Percentiles rank a stretch among this genome's conserved stretches.
phyloP scores from a whole-genome alignment of 352 stramenopile species.

The Globisporangium cylindrosporum region DNA sequence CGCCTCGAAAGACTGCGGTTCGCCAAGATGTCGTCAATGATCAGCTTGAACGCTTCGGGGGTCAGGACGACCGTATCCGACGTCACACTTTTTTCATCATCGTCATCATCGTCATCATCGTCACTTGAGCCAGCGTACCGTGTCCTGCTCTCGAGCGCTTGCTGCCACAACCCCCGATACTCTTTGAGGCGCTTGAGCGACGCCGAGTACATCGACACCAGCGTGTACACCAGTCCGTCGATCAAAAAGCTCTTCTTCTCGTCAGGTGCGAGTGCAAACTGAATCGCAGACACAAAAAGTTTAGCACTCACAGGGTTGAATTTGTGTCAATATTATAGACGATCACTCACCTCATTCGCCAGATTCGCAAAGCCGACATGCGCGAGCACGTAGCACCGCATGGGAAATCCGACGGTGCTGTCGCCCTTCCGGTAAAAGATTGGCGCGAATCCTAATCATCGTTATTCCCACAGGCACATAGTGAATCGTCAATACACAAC shows the following conservation, averaged over 20 bases:
- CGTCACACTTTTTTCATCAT: slow-evolving; percentile 8
- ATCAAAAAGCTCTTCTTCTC: slow-evolving; percentile 37
- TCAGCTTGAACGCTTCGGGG: slow-evolving; percentile 32
- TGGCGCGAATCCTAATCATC: slow-evolving; percentile 28
- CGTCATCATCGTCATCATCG: slow-evolving; percentile 2
- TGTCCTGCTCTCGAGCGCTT: slow-evolving; percentile 24
- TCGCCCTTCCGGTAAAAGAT: slow-evolving; percentile 54
- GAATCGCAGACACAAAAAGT: background rate
- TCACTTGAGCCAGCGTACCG: slow-evolving; percentile 3
- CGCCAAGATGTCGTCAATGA: slow-evolving; percentile 43
- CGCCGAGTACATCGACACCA: slow-evolving; percentile 38
- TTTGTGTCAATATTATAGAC: no score
- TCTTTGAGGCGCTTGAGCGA: slow-evolving; percentile 49
- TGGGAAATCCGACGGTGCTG: slow-evolving; percentile 30
- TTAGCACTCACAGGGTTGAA: background rate
- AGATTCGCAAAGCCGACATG: slow-evolving; percentile 46
- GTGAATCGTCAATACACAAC: no score
- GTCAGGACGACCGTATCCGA: slow-evolving; percentile 18
- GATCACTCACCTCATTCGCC: slow-evolving; percentile 42
- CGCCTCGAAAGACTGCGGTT: slow-evolving; percentile 50
- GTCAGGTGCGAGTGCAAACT: slow-evolving; percentile 39
- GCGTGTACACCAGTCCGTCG: slow-evolving; percentile 59
- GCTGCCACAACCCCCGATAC: slow-evolving; percentile 45
- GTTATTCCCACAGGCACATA: no score
- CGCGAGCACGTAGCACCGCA: slow-evolving; percentile 40